phyloP scores from a whole-genome alignment of 1,284 basidiomycete genomes.

The Heimioporus punctisporus region DNA sequence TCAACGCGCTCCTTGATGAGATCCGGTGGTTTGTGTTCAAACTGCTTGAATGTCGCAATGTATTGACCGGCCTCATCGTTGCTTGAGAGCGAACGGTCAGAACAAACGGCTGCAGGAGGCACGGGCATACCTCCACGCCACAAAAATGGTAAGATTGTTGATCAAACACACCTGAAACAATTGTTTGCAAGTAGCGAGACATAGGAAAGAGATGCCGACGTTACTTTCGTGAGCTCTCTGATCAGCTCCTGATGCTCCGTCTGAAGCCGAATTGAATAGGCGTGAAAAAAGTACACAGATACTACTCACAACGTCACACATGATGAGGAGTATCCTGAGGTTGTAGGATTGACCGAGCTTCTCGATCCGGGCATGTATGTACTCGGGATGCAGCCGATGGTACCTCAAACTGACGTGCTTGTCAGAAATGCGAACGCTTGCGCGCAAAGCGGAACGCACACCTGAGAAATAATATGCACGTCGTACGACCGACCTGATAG shows the following conservation, averaged over 20 bases:
- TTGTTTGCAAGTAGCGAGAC: conserved; percentile 5
- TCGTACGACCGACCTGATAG: conserved; percentile 96
- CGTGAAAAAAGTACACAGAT: not conserved
- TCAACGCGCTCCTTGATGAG: conserved; percentile 94
- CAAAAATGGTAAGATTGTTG: conserved; percentile 92
- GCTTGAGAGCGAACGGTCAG: conserved; percentile 42
- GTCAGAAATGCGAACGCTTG: conserved; percentile 1
- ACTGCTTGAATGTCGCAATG: conserved; percentile 90
- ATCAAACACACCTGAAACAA: conserved; percentile 73
- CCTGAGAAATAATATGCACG: conserved; percentile 94
- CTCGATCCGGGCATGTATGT: conserved; percentile 91
- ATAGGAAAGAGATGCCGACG: conserved; percentile 20
- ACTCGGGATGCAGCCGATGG: conserved; percentile 97
- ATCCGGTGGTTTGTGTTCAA: conserved; percentile 93
- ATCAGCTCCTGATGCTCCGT: conserved; percentile 91
- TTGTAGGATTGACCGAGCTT: conserved; percentile 84
- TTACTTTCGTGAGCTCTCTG: conserved; percentile 88
- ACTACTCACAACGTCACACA: conserved; percentile 87
- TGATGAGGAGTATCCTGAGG: conserved; percentile 85
- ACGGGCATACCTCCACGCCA: conserved; percentile 80
- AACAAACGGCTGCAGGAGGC: not conserved
- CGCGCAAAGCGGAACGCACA: conserved; percentile 28
- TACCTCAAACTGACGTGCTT: conserved; percentile 79
- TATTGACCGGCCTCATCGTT: conserved; percentile 93
- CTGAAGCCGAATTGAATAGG: conserved; percentile 39